Evolutionary conservation across 768 basidiomycete genomes (phyloP).

Genomic region (Boletus tomentosulus): DNA sequence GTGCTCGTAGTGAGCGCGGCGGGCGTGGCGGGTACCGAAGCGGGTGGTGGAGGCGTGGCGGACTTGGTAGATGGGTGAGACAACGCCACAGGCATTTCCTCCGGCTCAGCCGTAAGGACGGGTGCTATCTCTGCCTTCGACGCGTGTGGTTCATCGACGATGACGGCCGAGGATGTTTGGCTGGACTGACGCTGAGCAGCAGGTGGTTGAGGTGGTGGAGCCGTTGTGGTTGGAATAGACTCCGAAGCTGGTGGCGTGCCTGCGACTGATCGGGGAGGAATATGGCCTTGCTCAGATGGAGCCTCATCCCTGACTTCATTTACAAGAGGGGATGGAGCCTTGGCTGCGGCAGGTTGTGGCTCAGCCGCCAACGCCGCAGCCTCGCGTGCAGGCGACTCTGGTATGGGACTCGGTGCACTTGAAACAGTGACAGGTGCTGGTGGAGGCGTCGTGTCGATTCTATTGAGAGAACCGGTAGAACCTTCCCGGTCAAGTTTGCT

Average conservation of each 20-base stretch:
- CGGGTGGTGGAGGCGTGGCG: slow-evolving; percentile 14
- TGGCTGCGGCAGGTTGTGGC: slow-evolving; percentile 17
- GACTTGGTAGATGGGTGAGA: slow-evolving; percentile 18
- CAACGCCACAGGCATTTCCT: slow-evolving; percentile 25
- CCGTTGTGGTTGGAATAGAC: slow-evolving; percentile 10
- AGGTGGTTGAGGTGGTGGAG: slow-evolving; percentile 12
- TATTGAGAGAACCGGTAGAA: slow-evolving; percentile 29
- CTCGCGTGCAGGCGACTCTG: slow-evolving; percentile 64
- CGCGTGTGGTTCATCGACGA: slow-evolving; percentile 14
- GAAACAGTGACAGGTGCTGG: slow-evolving; percentile 17
- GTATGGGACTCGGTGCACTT: slow-evolving; percentile 56
- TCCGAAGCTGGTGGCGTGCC: slow-evolving; percentile 17
- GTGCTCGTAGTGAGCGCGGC: slow-evolving; percentile 6
- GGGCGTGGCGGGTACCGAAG: slow-evolving; percentile 23
- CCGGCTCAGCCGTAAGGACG: slow-evolving; percentile 50
- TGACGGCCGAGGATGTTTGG: slow-evolving; percentile 1
- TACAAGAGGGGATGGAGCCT: slow-evolving; percentile 43
- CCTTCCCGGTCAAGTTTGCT: slow-evolving; percentile 28
- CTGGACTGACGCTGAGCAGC: slow-evolving; percentile 1
- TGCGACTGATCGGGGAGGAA: slow-evolving; percentile 20
- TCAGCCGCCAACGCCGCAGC: slow-evolving; percentile 39
- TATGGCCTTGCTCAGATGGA: slow-evolving; percentile 11
- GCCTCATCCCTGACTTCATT: slow-evolving; percentile 23
- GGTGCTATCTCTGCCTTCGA: slow-evolving; percentile 37
- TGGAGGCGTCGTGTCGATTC: slow-evolving; percentile 32